These are phyloP conservation scores for Leccinum cinnamomeum DNA, from an alignment of 1,284 basidiomycete genomes.

Conservation along the genomic window DNA sequence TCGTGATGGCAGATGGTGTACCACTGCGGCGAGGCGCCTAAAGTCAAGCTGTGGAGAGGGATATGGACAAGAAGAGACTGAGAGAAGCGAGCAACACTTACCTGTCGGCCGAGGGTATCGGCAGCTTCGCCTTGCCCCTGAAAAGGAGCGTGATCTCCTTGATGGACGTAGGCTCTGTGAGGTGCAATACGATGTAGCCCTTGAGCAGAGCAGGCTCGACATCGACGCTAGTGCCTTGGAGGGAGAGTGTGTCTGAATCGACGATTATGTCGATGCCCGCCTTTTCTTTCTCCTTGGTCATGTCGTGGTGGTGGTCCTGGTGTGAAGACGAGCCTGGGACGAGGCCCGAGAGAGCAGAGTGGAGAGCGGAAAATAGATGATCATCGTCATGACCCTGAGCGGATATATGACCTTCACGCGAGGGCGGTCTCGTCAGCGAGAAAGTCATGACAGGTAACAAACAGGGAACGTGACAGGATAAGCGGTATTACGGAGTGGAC, in stretches of 20 bases:
- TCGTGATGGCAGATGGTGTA: conserved; percentile 79
- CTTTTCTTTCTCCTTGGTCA: conserved; percentile 47
- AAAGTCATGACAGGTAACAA: conserved; percentile 29
- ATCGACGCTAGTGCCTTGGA: conserved; percentile 81
- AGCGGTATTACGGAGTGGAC: conserved; percentile 8
- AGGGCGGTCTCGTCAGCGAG: conserved; percentile 32
- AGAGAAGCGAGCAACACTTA: conserved; percentile 41
- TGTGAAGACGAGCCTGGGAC: conserved; percentile 27
- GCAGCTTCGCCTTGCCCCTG: conserved; percentile 78
- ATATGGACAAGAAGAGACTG: conserved; percentile 16
- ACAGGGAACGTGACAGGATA: conserved; percentile 8
- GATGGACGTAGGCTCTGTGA: conserved; percentile 80
- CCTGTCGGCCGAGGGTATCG: conserved; percentile 62
- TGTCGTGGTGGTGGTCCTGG: conserved; percentile 37
- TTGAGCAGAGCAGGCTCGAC: conserved; percentile 76
- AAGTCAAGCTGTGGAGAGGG: conserved; percentile 36
- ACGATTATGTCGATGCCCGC: conserved; percentile 73
- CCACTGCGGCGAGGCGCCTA: conserved; percentile 51
- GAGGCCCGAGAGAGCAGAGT: conserved; percentile 29
- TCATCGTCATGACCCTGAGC: conserved; percentile 26
- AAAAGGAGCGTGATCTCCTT: conserved; percentile 86
- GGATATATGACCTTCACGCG: conserved; percentile 27
- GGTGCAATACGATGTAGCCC: conserved; percentile 76
- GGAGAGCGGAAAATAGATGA: conserved; percentile 29
- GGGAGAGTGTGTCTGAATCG: conserved; percentile 64